Evolutionary conservation across 768 basidiomycete species (phyloP).

Genomic region (Auriscalpium orientale): DNA sequence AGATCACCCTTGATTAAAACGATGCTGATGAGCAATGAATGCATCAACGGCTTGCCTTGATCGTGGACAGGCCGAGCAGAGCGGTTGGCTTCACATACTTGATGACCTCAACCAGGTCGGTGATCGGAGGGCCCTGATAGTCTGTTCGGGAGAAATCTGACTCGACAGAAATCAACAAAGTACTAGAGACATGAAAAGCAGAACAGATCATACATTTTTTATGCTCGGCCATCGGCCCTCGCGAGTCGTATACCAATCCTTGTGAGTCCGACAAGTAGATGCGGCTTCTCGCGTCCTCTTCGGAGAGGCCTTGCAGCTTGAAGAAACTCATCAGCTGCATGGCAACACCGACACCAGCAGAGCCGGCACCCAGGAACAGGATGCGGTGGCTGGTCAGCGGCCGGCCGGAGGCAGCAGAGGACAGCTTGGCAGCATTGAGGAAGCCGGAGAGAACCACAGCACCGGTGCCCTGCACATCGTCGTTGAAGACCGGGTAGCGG

Average conservation of each 20-base stretch:
- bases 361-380: conserved; percentile 89
- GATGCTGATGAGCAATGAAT: not conserved
- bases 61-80: conserved; percentile 84
- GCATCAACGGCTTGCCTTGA: conserved; percentile 35
- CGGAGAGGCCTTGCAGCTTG: conserved; percentile 66
- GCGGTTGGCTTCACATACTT: conserved; percentile 82
- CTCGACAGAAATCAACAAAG: conserved; percentile 2
- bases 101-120: conserved; percentile 67
- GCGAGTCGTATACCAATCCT: conserved; percentile 72
- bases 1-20: not conserved
- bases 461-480: conserved; percentile 50
- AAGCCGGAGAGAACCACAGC: conserved; percentile 89
- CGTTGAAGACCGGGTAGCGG: conserved; percentile 73
- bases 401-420: conserved; percentile 60
- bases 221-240: conserved; percentile 70
- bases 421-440: conserved; percentile 76
- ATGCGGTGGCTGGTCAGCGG: conserved; percentile 72
- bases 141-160: conserved; percentile 78
- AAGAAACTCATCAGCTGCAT: conserved; percentile 87
- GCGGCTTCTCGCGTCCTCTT: conserved; percentile 65
- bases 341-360: conserved; percentile 88
- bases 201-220: conserved; percentile 56
- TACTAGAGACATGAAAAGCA: not conserved
- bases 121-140: conserved; percentile 71
- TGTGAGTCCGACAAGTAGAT: conserved; percentile 86